Base-by-base conservation (phyloP, 192 early-diverging fungal species). In the Linnemannia elongata region DNA sequence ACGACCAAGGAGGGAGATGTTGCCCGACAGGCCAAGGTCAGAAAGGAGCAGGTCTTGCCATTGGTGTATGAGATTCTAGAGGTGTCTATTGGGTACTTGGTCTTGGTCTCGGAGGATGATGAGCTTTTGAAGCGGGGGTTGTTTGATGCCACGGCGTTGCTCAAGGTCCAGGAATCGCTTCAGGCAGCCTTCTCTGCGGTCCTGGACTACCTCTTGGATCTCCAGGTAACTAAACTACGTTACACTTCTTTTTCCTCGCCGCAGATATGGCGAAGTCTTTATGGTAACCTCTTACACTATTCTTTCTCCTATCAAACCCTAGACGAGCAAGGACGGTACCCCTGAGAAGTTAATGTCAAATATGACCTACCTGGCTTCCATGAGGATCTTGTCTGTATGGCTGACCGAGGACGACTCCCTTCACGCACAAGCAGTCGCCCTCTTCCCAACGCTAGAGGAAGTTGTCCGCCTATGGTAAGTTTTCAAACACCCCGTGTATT, bases 201-300 rank as follows among this genome's bases (percentile, higher is more conserved):
- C 15, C 45, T 87, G 66, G 85, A 87, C 55, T 87, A 87, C 52
- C 72, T 87, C n/a, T 78, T 69, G 41, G 85, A 87, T 72, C 70
- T 87, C 22, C 85, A 86, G 84, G 79, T 79, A 75, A 42, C 6
- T 8, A n/a, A 35, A 27, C 22, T 1, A 1, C 8, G 1, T 22
- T 75, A 18, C 38, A 63, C 9, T 24, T n/a, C 22, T 57, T 17
- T 66, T 20, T 4, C 27, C 38, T 39, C 38, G 6, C 38, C 38
- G 38, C 3, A 39, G 38, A 39, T 39, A 39, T 39, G 6, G 38
- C 38, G 38, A 39, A 1, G 1, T 39, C 38, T 9, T 9, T 60
- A 22, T n/a, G n/a, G 2, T n/a, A 6, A 0, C 0, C 24, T 66
- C 60, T 66, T 13, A 54, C 9, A n/a, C 24, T 36, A n/a, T 63